These are phyloP conservation scores for Lactarius indigo DNA, from an alignment of 768 basidiomycete species.

Conservation along the genomic window DNA sequence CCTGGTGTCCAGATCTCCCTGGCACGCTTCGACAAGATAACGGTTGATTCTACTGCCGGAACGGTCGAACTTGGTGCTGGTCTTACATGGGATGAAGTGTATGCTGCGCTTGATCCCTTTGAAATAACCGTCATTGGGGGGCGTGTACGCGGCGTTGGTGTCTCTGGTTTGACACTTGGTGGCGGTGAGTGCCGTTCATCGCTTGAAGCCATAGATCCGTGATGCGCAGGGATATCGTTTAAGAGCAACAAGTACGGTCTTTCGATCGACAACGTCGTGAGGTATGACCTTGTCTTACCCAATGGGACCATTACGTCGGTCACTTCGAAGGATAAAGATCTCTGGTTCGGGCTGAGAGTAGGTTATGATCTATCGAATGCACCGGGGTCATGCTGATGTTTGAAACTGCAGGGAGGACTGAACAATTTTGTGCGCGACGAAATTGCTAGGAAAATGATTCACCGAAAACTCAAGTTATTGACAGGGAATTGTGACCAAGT, in stretches of 20 bases:
- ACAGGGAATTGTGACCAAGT: conserved; percentile 16
- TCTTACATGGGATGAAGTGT: conserved; percentile 29
- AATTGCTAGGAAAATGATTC: not conserved
- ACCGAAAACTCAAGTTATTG: not conserved
- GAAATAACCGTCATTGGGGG: conserved; percentile 27
- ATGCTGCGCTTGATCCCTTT: conserved; percentile 19
- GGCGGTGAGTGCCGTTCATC: too few species aligned
- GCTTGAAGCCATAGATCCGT: not conserved
- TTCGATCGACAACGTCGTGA: conserved; percentile 34
- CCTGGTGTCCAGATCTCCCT: conserved; percentile 23
- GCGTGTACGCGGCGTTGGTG: conserved; percentile 25
- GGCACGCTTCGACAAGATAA: conserved; percentile 19
- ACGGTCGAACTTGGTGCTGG: conserved; percentile 25
- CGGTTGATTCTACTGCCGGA: not conserved
- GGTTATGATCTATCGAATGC: not conserved
- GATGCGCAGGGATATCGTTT: conserved; percentile 32
- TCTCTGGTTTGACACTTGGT: conserved; percentile 16
- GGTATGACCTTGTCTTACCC: conserved; percentile 31
- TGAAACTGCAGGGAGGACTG: not conserved
- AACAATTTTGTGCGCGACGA: not conserved
- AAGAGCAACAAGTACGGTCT: conserved; percentile 34
- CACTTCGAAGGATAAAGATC: not conserved
- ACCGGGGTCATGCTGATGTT: not conserved
- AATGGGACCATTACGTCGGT: conserved; percentile 24
- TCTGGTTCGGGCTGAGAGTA: conserved; percentile 14